phyloP scores from a whole-genome alignment of 345 rosid genomes.

The Citrus sp. region DNA sequence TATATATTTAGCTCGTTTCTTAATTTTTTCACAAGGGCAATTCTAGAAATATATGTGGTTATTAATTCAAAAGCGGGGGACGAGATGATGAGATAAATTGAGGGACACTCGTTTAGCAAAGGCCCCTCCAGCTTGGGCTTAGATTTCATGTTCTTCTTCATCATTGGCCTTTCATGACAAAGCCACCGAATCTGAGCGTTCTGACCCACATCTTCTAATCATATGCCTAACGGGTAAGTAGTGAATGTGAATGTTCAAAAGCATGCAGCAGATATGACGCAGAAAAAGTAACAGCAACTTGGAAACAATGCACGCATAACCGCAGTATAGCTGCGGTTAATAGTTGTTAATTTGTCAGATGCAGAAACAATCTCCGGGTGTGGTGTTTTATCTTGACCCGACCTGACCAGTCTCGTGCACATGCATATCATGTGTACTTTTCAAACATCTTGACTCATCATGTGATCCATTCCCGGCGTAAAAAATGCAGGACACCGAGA shows the following conservation, averaged over 20 bases:
- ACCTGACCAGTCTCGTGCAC: not conserved
- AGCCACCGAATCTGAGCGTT: too few relatives aligned
- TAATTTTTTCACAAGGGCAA: too few relatives aligned
- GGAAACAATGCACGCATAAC: not conserved
- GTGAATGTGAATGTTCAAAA: not conserved
- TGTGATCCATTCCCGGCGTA: not conserved
- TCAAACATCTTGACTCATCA: not conserved
- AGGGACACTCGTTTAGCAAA: too few relatives aligned
- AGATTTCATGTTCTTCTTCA: not conserved
- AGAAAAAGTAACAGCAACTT: not conserved
- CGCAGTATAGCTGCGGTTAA: too few relatives aligned
- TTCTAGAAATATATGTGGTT: too few relatives aligned
- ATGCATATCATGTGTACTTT: conserved; percentile 2
- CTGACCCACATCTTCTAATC: not conserved
- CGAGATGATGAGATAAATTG: too few relatives aligned
- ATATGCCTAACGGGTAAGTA: not conserved
- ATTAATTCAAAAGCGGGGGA: too few relatives aligned
- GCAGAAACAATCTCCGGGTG: not conserved
- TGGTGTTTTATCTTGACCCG: not conserved
- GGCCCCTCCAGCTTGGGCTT: not conserved
- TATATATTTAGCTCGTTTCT: too few relatives aligned
- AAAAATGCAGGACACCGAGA: not conserved
- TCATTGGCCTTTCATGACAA: not conserved
- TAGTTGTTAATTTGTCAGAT: conserved; percentile 9
- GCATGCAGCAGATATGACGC: not conserved